These are phyloP conservation scores for Chloris gayana DNA, from an alignment of 176 grass and related monocot genomes.

Conservation along the genomic window DNA sequence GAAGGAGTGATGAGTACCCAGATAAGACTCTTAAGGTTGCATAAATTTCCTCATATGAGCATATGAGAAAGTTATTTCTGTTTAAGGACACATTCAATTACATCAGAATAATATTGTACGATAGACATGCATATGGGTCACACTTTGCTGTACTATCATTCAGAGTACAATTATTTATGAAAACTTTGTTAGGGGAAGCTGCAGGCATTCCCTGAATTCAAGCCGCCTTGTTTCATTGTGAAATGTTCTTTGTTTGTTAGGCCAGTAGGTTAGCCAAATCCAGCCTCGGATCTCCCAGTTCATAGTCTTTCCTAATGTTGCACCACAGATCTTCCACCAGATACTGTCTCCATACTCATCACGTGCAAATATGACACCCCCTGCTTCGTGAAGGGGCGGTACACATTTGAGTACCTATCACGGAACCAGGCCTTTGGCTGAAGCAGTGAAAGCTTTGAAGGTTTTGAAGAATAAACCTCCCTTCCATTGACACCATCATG, in stretches of 20 bases:
- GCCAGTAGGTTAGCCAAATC: conserved; percentile 95
- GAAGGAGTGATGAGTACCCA: conserved; percentile 24
- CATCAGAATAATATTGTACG: conserved; percentile 20
- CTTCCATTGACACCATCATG: conserved; percentile 80
- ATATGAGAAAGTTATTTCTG: conserved; percentile 27
- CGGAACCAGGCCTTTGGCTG: conserved; percentile 81
- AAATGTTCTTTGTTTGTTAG: conserved; percentile 84
- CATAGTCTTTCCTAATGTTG: conserved; percentile 60
- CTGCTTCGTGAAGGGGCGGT: conserved; percentile 85
- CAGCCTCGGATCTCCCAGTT: conserved; percentile 77
- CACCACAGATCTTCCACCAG: conserved; percentile 70
- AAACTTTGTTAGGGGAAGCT: conserved; percentile 60
- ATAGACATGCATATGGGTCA: conserved; percentile 33
- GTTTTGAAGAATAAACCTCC: conserved; percentile 72
- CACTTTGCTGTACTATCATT: conserved; percentile 28
- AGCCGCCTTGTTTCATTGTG: conserved; percentile 75
- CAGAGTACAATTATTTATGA: conserved; percentile 23
- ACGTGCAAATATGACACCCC: conserved; percentile 72
- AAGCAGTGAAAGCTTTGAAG: conserved; percentile 73
- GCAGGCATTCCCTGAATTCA: conserved; percentile 73
- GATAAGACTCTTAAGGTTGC: conserved; percentile 4
- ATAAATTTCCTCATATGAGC: conserved; percentile 32
- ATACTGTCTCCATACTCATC: conserved; percentile 92
- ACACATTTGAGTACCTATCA: conserved; percentile 68
- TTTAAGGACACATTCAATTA: conserved; percentile 11